phyloP scores from a whole-genome alignment of 2,329 filamentous ascomycete species.

The Verticillium albo-atrum region DNA sequence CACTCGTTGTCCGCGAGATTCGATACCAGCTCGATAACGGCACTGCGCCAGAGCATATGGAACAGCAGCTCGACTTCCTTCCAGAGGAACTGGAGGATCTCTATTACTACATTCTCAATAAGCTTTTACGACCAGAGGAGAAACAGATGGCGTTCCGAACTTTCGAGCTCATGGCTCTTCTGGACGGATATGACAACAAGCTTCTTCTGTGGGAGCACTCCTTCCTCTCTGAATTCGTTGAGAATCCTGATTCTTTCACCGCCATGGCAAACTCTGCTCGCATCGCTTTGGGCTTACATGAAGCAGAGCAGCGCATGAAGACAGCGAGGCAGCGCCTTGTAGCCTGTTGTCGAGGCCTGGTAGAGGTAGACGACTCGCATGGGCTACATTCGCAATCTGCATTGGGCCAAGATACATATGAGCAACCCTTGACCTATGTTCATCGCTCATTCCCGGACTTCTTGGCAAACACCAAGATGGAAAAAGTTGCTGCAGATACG shows the following conservation, averaged over 20 bases:
- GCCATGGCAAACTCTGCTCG: no score
- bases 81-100: background rate
- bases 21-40: background rate
- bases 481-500: background rate
- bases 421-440: background rate
- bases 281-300: no score
- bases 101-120: background rate
- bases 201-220: background rate
- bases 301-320: background rate
- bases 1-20: background rate
- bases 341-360: background rate
- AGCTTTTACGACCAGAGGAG: background rate
- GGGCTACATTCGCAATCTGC: background rate
- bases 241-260: background rate
- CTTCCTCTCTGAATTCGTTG: background rate
- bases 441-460: background rate
- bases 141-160: background rate
- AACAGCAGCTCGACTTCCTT: background rate
- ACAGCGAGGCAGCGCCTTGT: background rate
- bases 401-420: background rate
- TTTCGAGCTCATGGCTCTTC: background rate
- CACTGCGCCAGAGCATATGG: background rate
- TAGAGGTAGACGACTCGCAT: background rate
- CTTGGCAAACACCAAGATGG: background rate
- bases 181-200: accelerated